phyloP scores from a whole-genome alignment of 306 rosid species.

The Myrica gale region DNA sequence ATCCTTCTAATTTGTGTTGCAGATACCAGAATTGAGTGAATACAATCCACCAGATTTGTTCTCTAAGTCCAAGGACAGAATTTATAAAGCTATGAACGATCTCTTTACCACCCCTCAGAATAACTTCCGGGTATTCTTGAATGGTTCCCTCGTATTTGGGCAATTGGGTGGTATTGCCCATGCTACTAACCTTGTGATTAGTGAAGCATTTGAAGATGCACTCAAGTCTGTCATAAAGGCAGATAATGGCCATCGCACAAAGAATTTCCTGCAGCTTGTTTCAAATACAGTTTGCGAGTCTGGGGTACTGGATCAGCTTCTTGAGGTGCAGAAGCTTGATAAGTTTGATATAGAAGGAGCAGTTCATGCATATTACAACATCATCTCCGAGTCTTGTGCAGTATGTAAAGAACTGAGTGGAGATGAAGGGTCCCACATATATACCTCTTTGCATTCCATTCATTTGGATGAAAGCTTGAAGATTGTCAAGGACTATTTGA shows the following conservation, averaged over 20 bases:
- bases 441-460: constrained; percentile 67
- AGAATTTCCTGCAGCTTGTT: constrained; percentile 63
- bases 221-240: constrained; percentile 60
- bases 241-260: constrained; percentile 53
- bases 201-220: constrained; percentile 78
- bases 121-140: constrained; percentile 82
- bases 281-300: constrained; percentile 61
- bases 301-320: constrained; percentile 66
- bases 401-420: constrained; percentile 56
- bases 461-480: constrained; percentile 75
- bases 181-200: constrained; percentile 45
- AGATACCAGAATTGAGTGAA: constrained; percentile 70
- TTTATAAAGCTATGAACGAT: constrained; percentile 70
- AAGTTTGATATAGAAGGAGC: constrained; percentile 88
- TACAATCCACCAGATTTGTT: constrained; percentile 86
- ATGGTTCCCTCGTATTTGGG: constrained; percentile 87
- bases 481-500: constrained; percentile 70
- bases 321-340: constrained; percentile 82
- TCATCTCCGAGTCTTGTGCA: constrained; percentile 62
- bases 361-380: constrained; percentile 80
- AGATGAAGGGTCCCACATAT: constrained; percentile 42
- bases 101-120: constrained; percentile 88
- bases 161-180: constrained; percentile 72
- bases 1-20: constrained; percentile 32
- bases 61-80: constrained; percentile 77